A percentile compares a stretch with the other conserved stretches of the same genome.
Evolutionary conservation across 352 stramenopile species (phyloP).

Genomic region (Phytophthora sojae): DNA sequence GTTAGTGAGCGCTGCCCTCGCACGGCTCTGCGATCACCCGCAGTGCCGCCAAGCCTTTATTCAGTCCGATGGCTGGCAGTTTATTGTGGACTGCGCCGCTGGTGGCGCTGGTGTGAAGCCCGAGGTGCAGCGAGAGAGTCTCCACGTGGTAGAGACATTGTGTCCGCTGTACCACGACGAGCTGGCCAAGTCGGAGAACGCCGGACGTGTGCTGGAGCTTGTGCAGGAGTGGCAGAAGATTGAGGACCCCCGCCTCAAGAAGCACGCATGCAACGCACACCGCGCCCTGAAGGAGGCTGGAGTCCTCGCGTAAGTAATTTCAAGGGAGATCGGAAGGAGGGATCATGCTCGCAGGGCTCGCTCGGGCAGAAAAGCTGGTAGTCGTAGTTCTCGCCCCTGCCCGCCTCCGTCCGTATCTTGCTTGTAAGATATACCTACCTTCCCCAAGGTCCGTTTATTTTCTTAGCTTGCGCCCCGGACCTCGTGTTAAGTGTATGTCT

Average conservation of each 20-base stretch:
- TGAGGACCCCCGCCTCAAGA: conserved; percentile 85
- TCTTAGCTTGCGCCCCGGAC: conserved; percentile 10
- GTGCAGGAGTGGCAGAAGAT: conserved; percentile 86
- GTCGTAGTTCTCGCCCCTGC: conserved; percentile 14
- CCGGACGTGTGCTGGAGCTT: conserved; percentile 65
- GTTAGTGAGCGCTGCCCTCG: conserved; percentile 77
- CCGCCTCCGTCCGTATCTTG: conserved; percentile 35
- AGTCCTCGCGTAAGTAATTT: conserved; percentile 69
- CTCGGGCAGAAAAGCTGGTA: conserved; percentile 7
- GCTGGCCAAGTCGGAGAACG: conserved; percentile 69
- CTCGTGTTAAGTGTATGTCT: conserved; percentile 22
- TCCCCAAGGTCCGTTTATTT: conserved; percentile 24
- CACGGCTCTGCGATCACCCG: conserved; percentile 83
- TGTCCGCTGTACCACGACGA: conserved; percentile 86
- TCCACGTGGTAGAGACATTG: conserved; percentile 88
- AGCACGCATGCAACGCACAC: conserved; percentile 85
- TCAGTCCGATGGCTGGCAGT: conserved; percentile 83
- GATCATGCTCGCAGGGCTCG: conserved; percentile 4
- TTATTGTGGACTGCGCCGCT: conserved; percentile 81
- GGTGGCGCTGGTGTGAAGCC: conserved; percentile 65
- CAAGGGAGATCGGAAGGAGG: conserved; percentile 21
- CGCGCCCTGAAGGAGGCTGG: conserved; percentile 79
- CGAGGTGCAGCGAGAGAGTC: conserved; percentile 85
- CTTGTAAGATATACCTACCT: conserved; percentile 52
- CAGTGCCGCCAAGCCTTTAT: conserved; percentile 87